Conservation (phyloP, 768 basidiomycete species). For the Auricularia heimuer region DNA sequence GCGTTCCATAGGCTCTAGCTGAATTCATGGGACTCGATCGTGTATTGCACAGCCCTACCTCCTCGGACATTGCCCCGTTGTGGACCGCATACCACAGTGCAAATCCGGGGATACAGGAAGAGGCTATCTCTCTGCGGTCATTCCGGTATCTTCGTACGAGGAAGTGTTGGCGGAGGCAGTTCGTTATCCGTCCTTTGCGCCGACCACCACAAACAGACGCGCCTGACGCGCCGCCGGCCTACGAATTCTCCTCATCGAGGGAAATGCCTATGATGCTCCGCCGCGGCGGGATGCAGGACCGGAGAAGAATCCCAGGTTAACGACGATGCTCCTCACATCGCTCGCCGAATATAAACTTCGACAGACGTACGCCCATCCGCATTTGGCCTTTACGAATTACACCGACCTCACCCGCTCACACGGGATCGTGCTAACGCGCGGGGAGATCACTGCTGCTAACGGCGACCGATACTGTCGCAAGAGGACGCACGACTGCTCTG, state of each 20-base stretch:
- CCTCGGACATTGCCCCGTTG: slow-evolving; percentile 64
- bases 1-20: slow-evolving; percentile 54
- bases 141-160: slow-evolving; percentile 63
- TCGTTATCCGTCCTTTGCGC: slow-evolving; percentile 74
- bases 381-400: slow-evolving; percentile 84
- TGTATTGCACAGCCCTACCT: slow-evolving; percentile 52
- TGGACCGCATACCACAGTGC: slow-evolving; percentile 88
- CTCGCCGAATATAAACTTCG: slow-evolving; percentile 88
- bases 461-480: slow-evolving; percentile 45
- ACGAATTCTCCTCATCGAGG: slow-evolving; percentile 85
- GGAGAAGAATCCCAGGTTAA: slow-evolving; percentile 26
- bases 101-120: slow-evolving; percentile 73
- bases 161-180: slow-evolving; percentile 55
- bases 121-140: slow-evolving; percentile 74
- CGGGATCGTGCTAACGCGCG: slow-evolving; percentile 74
- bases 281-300: slow-evolving; percentile 37
- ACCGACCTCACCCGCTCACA: slow-evolving; percentile 78
- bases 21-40: slow-evolving; percentile 70
- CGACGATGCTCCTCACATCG: slow-evolving; percentile 87
- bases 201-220: slow-evolving; percentile 24
- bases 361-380: slow-evolving; percentile 78
- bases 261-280: slow-evolving; percentile 75
- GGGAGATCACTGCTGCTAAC: slow-evolving; percentile 72
- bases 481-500: slow-evolving; percentile 78
- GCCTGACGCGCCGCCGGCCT: slow-evolving; percentile 16